A percentile compares a stretch with the other conserved stretches of the same genome.
Conservation (phyloP, 2,329 filamentous ascomycete genomes). For the Lasiodiplodia theobromae region DNA sequence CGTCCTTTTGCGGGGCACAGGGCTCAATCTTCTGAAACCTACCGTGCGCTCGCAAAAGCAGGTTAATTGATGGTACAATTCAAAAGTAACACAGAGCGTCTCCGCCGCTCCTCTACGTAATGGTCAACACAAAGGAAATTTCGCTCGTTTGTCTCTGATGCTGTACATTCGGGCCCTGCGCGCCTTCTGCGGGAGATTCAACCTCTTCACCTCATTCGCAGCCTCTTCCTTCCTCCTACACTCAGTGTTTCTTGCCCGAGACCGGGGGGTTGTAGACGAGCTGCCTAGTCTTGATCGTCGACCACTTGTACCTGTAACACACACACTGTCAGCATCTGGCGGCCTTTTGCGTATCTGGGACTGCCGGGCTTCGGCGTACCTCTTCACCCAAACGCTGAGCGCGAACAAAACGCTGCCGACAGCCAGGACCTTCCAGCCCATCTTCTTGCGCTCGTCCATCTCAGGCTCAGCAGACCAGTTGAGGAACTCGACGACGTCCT, state of each 20-base stretch:
- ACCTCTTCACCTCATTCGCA: slow-evolving; percentile 8
- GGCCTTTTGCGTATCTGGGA: slow-evolving; percentile 7
- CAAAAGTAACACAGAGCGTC: slow-evolving; percentile 25
- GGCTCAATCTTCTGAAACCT: neutral
- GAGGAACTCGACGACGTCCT: slow-evolving; percentile 98
- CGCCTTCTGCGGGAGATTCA: slow-evolving; percentile 2
- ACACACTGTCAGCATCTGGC: slow-evolving; percentile 39
- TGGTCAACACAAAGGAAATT: slow-evolving; percentile 31
- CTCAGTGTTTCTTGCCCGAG: slow-evolving; percentile 24
- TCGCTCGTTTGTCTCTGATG: slow-evolving; percentile 29
- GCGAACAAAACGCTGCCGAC: slow-evolving; percentile 81
- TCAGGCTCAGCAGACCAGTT: slow-evolving; percentile 99
- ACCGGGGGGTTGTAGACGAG: slow-evolving; percentile 81
- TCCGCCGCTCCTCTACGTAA: slow-evolving; percentile 29
- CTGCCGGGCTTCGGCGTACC: slow-evolving; percentile 52
- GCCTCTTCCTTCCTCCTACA: neutral
- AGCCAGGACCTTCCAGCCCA: slow-evolving; percentile 95
- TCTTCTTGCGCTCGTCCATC: slow-evolving; percentile 99
- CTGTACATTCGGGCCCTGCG: slow-evolving; percentile 28
- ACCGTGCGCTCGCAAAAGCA: slow-evolving; percentile 1
- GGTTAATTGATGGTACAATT: slow-evolving; percentile 28
- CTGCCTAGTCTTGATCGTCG: slow-evolving; percentile 94
- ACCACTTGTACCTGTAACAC: slow-evolving; percentile 84
- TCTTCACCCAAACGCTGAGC: slow-evolving; percentile 95
- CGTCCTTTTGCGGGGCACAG: neutral